phyloP scores from a whole-genome alignment of 805 yeast genomes.

The Ogataea ganodermae region DNA sequence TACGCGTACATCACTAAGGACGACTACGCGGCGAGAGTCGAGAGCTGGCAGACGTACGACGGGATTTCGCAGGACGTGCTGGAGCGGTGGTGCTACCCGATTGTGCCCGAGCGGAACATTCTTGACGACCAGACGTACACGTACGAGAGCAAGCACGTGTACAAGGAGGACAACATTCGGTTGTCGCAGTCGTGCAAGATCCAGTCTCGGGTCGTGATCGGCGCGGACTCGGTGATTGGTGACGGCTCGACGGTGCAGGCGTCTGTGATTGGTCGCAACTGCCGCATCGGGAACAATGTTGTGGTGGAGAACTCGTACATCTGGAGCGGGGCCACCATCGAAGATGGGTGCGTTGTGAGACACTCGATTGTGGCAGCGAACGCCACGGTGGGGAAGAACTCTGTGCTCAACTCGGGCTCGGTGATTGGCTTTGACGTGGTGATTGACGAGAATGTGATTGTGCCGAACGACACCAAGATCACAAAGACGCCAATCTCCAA shows the following conservation, averaged over 20 bases:
- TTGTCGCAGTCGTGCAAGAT: constrained; percentile 91
- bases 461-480: constrained; percentile 55
- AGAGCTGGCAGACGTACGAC: constrained; percentile 90
- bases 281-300: constrained; percentile 81
- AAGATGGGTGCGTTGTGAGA: constrained; percentile 58
- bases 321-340: constrained; percentile 81
- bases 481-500: constrained; percentile 47
- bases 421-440: constrained; percentile 77
- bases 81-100: constrained; percentile 91
- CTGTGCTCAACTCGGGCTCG: constrained; percentile 63
- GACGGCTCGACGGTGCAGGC: constrained; percentile 65
- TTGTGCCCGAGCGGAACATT: constrained; percentile 83
- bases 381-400: constrained; percentile 55
- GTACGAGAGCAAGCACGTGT: constrained; percentile 82
- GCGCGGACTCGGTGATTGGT: constrained; percentile 74
- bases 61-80: constrained; percentile 87
- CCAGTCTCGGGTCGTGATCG: constrained; percentile 79
- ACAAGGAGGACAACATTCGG: constrained; percentile 85
- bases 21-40: constrained; percentile 93
- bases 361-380: constrained; percentile 72
- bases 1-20: constrained; percentile 82
- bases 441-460: constrained; percentile 53
- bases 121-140: constrained; percentile 70
- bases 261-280: constrained; percentile 83
- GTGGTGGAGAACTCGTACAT: constrained; percentile 72